Evolutionary conservation across 2,329 filamentous ascomycete species (phyloP), one percentile per base, ranked within the genome.

Genomic region (Ramularia endophylla): DNA sequence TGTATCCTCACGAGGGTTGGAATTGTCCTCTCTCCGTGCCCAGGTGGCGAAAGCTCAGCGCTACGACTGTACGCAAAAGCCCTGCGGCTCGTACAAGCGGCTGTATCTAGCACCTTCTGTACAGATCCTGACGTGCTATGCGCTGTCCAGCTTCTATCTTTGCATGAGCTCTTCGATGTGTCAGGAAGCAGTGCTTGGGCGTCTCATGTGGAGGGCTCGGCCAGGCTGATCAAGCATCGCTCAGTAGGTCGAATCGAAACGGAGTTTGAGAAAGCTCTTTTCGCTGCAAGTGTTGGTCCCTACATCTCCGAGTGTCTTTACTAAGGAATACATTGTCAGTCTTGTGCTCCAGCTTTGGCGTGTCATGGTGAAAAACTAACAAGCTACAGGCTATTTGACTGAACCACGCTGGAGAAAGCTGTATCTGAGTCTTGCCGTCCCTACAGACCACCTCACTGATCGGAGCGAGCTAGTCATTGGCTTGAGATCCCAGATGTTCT

Each of bases 231-330:
- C 8, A 49, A 53, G 35, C 47, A 62, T 34, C 57, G 61, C 5
- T 58, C 55, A 4, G 53, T 61, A 2, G 30, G 45, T 6, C 49
- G 49, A 6, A 65, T 64, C 38, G 48, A 47, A 3, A 58, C 60
- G 1, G 60, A 65, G 5, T 65, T 61, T 38, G 63, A 66, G n/a
- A 63, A 61, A 41, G 51, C 62, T 1, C 49, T 66, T 4, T 63
- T 66, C 18, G 52, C 62, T 11, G 57, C 54, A 8, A 60, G 65
- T 35, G 55, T 57, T 11, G 62, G 62, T 1, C 52, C 61, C 15
- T 58, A 61, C 12, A 44, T 55, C 17, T 54, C 54, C 2, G 52
- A 56, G 29, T 46, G 46, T n/a, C 38, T 56, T 20, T 33, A 53
- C 13, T 48, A 50, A 3, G 47, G 52, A 20, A 40, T 48, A 6